Base-by-base conservation (phyloP, 805 yeast species). In the Candida tibetensis region DNA sequence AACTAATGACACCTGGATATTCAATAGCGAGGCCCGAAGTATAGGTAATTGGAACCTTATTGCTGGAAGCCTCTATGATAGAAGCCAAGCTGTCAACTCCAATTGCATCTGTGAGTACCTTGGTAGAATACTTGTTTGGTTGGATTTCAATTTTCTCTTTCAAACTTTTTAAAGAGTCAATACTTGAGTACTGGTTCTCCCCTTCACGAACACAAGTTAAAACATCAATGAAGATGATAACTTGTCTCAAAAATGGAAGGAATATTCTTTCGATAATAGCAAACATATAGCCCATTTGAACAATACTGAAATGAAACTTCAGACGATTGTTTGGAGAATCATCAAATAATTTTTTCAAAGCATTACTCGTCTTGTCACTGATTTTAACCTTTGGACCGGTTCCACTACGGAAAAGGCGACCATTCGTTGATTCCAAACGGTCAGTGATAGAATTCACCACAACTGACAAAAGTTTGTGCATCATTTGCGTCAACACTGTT, bases 1-100 rank as follows among this genome's bases (percentile, higher is more conserved):
- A 58, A 36, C 72, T 73, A 2, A 77, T 62, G 5, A 71, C 66
- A 9, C 81, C 81, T 4, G 86, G 82, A 45, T 69, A 77, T 17
- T 73, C 80, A 17, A 72, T 39, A 7, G 10, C 25, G 9, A 7
- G 25, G 10, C 25, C 25, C 7, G 25, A 21, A 10, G 25, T 7
- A 10, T 21, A 21, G 7, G 7, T 7, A 7, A 7, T 10, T 7
- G 25, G 25, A 7, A 7, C 25, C 9, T 10, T 10, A 7, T 21
- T 10, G 10, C 25, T 21, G 7, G 25, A 7, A 7, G 7, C 25
- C 10, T 21, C 10, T 7, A 21, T 21, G 7, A 21, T 7, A 10
- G 7, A 7, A 7, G 7, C 9, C 10, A 21, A 10, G 25, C 25
- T 21, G 9, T 64, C 64, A 15, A 66, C 34, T 2, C 46, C 41